Evolutionary conservation across 163 green algal genomes (phyloP), one percentile per base, ranked within the genome.

Genomic region (Prototheca wickerhamii): DNA sequence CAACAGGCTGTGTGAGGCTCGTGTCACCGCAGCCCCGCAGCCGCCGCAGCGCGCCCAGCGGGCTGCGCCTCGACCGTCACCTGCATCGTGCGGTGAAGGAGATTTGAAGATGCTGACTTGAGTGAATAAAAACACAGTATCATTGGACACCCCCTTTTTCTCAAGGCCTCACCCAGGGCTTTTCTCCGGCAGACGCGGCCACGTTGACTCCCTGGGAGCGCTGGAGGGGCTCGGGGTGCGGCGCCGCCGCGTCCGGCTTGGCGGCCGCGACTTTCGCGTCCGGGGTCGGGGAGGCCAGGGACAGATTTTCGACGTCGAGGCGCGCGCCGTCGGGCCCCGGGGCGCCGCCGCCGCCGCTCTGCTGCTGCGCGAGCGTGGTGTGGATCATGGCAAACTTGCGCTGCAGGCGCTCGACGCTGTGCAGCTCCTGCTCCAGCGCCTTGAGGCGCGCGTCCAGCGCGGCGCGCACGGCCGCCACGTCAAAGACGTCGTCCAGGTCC

Each of bases 361-460:
- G 69, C 73, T 88, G 83, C 74, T 89, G 79, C 26, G 84, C 82
- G 46, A 95, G 81, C 15, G 87, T 95, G 49, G 70, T 76, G 72
- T 95, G 89, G 66, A 95, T 95, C 58, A 74, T 79, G 26, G 81
- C 76, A 80, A 95, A 95, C 78, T 96, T 95, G 65, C 78, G 76
- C 72, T 95, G 89, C 71, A 96, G 71, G 26, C 85, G 81, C 77
- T 95, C 86, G 55, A 93, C 86, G 77, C 85, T 78, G 54, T 84
- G 76, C 67, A 91, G 76, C 75, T 93, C 86, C n/a, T 70, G 77
- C 67, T 87, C 79, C 33, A 91, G 74, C 23, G 70, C 75, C 52
- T 75, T 77, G 23, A 86, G 70, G 25, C 83, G 74, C 2, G 51
- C 51, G 69, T 93, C 85, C 26, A 93, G 76, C 2, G 81, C 77